Base-by-base conservation (phyloP, 192 early-diverging fungal species). In the Coemansia sp. region DNA sequence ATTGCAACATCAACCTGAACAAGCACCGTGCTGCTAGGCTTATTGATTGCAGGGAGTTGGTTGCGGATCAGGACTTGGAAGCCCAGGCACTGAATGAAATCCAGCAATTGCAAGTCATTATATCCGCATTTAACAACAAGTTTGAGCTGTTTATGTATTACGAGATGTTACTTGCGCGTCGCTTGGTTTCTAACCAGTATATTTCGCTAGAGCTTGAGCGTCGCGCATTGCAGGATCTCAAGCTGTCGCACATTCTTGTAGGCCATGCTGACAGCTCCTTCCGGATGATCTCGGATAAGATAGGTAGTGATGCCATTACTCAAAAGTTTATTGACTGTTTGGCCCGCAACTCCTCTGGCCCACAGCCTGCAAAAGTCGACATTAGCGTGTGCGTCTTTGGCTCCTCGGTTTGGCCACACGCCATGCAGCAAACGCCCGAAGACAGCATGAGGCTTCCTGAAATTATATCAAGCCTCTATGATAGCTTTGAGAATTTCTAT, bases 161-260 rank as follows among this genome's bases (percentile, higher is more conserved):
- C 77, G 89, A 90, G n/a, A 92, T 92, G 69, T 88, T 91, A 83
- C 79, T 97, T 68, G 91, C 93, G 37, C 89, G 91, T 58, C 93
- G 95, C 53, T 85, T 97, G n/a, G 89, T 97, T n/a, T 88, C 92
- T 76, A 84, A 84, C 42, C 85, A 88, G 2, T 94, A 91, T 1
- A 90, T 90, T 9, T 92, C 89, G 38, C 93, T 93, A 46, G 94
- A 96, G 69, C 85, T 89, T 19, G 95, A 97, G 68, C 87, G 87
- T 25, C 89, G 85, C 60, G 88, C 63, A 73, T 91, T 64, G 90
- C 91, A 4, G 94, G 93, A 93, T 0, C 87, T 85, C 61, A 94
- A 95, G 72, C 85, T 95, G 40, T 88, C 93, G 76, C 85, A 92
- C 38, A 96, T 97, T 93, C 93, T 97, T 69, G 90, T 85, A 94